These are phyloP conservation scores for Cladosporium phlei DNA, from an alignment of 2,329 filamentous ascomycete genomes.

Conservation along the genomic window DNA sequence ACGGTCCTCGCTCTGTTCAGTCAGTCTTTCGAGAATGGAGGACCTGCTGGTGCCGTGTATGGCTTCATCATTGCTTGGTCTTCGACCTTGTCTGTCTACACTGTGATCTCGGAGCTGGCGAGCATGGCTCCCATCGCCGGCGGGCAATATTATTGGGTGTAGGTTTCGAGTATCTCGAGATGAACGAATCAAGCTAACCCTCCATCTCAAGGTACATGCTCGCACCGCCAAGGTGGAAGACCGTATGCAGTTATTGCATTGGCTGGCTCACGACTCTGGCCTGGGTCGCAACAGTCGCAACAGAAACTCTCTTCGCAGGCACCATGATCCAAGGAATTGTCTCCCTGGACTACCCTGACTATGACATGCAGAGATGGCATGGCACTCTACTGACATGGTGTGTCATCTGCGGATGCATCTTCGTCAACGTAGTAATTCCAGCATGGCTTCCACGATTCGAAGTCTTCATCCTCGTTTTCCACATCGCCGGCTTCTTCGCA, in stretches of 20 bases:
- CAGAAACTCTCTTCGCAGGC: constrained; percentile 39
- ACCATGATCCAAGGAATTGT: constrained; percentile 40
- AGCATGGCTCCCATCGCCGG: constrained; percentile 46
- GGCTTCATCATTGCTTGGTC: constrained; percentile 50
- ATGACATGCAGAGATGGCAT: constrained; percentile 35
- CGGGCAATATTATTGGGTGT: constrained; percentile 44
- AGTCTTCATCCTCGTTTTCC: constrained; percentile 40
- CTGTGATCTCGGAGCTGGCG: constrained; percentile 44
- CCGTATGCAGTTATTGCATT: constrained; percentile 41
- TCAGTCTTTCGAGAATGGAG: constrained; percentile 42
- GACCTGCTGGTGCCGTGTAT: constrained; percentile 47
- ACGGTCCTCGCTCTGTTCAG: constrained; percentile 42
- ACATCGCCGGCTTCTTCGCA: constrained; percentile 51
- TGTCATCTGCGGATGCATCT: constrained; percentile 36
- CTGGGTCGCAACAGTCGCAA: constrained; percentile 41
- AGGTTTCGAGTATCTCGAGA: neutral
- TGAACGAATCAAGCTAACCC: neutral
- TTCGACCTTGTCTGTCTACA: constrained; percentile 46
- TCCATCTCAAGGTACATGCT: constrained; percentile 35
- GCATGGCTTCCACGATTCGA: constrained; percentile 38
- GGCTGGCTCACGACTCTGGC: constrained; percentile 41
- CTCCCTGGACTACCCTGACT: constrained; percentile 35
- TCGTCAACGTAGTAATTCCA: constrained; percentile 47
- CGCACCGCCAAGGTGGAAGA: constrained; percentile 37
- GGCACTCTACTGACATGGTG: constrained; percentile 40